Base-by-base conservation (phyloP, 2,329 filamentous ascomycete genomes). In the Fusarium nelsonii region DNA sequence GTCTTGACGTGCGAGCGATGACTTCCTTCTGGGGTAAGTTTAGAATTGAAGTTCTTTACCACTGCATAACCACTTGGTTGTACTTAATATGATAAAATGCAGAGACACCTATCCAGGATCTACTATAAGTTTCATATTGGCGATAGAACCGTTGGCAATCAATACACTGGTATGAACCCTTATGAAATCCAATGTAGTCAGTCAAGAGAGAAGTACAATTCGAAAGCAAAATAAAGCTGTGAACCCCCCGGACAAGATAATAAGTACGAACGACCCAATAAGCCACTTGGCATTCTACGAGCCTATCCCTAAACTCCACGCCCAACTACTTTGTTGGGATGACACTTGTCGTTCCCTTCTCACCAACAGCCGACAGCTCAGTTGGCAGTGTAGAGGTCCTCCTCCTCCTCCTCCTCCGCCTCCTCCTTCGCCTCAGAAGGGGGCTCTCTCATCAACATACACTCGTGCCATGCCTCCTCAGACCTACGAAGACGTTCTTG, bases 401-500 rank as follows among this genome's bases (percentile, higher is more conserved):
- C 36, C 16, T 53, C 26, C 2, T 32, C 16, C 23, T 23, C 23
- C 36, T n/a, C 7, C 14, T n/a, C 9, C 23, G 30, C 11, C n/a
- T 8, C 14, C 8, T 32, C 2, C 46, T 26, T 8, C 11, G 8
- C 16, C 26, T 26, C 14, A 15, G 7, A 9, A 23, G 33, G 28
- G 20, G 10, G 8, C 14, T 15, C 10, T 33, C 36, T 10, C 34
- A 63, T 6, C 26, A 71, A 41, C 34, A 74, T 49, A 28, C 72
- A 76, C 53, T 77, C 64, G 39, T 63, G 70, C 69, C 68, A 74
- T 14, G 69, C 74, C 14, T 70, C 69, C 26, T 76, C 75, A 5
- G 65, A 64, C 36, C 63, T 56, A 12, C 56, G 30, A 12, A 81
- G 46, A 15, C 69, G 69, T 23, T 70, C 68, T 34, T 75, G 68